phyloP scores from a whole-genome alignment of 2,329 filamentous ascomycete species.

The Orbilia oligospora region DNA sequence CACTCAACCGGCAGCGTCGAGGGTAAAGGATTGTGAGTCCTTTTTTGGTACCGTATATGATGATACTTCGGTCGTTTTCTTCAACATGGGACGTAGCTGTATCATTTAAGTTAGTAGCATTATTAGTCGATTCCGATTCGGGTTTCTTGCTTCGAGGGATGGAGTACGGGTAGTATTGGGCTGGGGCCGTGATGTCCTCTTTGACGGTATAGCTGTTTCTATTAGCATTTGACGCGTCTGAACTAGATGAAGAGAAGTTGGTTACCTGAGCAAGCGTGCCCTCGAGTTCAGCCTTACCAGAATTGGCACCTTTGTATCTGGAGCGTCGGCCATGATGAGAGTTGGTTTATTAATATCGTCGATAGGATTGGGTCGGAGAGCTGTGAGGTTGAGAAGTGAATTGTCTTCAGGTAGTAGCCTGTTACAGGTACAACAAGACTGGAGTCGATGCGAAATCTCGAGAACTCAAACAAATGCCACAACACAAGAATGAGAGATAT shows the following conservation, averaged over 20 bases:
- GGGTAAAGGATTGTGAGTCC: constrained; percentile 54
- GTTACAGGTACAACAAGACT: too few species aligned
- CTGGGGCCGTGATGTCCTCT: constrained; percentile 44
- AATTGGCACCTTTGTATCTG: constrained; percentile 25
- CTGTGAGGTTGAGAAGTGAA: neutral
- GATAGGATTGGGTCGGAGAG: neutral
- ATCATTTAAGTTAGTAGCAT: neutral
- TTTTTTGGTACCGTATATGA: constrained; percentile 42
- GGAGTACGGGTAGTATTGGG: constrained; percentile 40
- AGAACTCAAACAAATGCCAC: neutral
- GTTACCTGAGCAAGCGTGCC: constrained; percentile 39
- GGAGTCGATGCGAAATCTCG: neutral
- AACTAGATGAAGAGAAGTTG: neutral
- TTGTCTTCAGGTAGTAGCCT: neutral
- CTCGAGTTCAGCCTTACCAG: constrained; percentile 21
- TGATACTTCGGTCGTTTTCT: constrained; percentile 39
- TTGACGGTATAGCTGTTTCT: constrained; percentile 30
- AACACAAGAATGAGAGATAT: neutral
- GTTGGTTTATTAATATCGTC: neutral
- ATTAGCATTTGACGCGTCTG: constrained; percentile 33
- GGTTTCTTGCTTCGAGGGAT: constrained; percentile 15
- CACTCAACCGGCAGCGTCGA: neutral
- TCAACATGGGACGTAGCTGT: neutral
- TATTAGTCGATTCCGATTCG: neutral
- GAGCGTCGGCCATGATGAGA: constrained; percentile 28